These are phyloP conservation scores for Hordeum vulgare DNA, from an alignment of 176 grass and related monocot genomes.

Conservation along the genomic window MorexV3_pseudomolecules_assembly NC_058519.1:1089749-1090248, in stretches of 20 bases:
- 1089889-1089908: slow-evolving; percentile 52
- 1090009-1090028: slow-evolving; percentile 73
- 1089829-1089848: slow-evolving; percentile 67
- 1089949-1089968: slow-evolving; percentile 74
- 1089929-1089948: slow-evolving; percentile 79
- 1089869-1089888: slow-evolving; percentile 64
- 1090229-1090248: slow-evolving; percentile 42
- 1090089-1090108: slow-evolving; percentile 35
- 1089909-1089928: slow-evolving; percentile 75
- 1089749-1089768: no score
- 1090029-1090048: slow-evolving; percentile 79
- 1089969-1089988: slow-evolving; percentile 77
- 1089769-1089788: no score
- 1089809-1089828: slow-evolving; percentile 82
- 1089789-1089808: neutral
- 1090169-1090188: slow-evolving; percentile 69
- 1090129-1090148: slow-evolving; percentile 37
- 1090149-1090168: slow-evolving; percentile 71
- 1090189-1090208: slow-evolving; percentile 72
- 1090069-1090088: slow-evolving; percentile 60
- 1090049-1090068: slow-evolving; percentile 64
- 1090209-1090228: slow-evolving; percentile 41
- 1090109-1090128: slow-evolving; percentile 64
- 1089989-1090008: slow-evolving; percentile 34
- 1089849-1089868: slow-evolving; percentile 42